These are phyloP conservation scores for Hirsutella minnesotensis DNA, from an alignment of 2,329 filamentous ascomycete species.

Conservation along the genomic window DNA sequence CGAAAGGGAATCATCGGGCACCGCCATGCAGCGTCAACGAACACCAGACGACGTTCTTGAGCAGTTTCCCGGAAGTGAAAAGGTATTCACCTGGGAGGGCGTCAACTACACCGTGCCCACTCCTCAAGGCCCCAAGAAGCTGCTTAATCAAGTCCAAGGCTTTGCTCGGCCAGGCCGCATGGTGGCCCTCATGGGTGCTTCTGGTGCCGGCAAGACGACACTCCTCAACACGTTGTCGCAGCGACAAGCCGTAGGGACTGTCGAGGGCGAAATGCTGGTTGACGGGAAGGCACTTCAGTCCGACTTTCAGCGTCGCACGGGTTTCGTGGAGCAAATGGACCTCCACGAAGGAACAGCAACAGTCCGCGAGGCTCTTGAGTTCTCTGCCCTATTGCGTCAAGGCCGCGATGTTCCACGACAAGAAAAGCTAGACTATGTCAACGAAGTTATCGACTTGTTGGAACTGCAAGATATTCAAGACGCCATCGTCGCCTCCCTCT, in stretches of 20 bases:
- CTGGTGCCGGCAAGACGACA: conserved; percentile 14
- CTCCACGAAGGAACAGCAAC: conserved; percentile 52
- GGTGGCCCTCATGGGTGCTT: conserved; percentile 63
- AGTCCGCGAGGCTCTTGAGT: conserved; percentile 51
- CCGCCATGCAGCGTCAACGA: conserved; percentile 26
- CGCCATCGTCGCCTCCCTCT: conserved; percentile 19
- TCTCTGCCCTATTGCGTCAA: conserved; percentile 53
- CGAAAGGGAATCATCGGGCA: background rate
- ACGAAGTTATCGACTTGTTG: conserved; percentile 51
- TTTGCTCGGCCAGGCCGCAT: conserved; percentile 74
- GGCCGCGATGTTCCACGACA: conserved; percentile 37
- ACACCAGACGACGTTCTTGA: conserved; percentile 46
- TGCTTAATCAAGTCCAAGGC: conserved; percentile 69
- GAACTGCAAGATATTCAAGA: conserved; percentile 53
- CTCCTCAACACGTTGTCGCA: conserved; percentile 58
- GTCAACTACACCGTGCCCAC: conserved; percentile 37
- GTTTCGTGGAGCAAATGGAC: conserved; percentile 52
- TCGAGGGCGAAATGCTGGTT: conserved; percentile 65
- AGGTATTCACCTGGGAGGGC: conserved; percentile 40
- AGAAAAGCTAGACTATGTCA: conserved; percentile 55
- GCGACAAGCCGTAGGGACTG: conserved; percentile 64
- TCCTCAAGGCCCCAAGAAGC: conserved; percentile 53
- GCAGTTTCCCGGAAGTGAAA: conserved; percentile 42
- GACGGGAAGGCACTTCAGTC: conserved; percentile 50
- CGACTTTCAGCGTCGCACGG: conserved; percentile 16